These are phyloP conservation scores for Funneliformis geosporum DNA, from an alignment of 192 early-diverging fungal genomes.

Conservation along the genomic window DNA sequence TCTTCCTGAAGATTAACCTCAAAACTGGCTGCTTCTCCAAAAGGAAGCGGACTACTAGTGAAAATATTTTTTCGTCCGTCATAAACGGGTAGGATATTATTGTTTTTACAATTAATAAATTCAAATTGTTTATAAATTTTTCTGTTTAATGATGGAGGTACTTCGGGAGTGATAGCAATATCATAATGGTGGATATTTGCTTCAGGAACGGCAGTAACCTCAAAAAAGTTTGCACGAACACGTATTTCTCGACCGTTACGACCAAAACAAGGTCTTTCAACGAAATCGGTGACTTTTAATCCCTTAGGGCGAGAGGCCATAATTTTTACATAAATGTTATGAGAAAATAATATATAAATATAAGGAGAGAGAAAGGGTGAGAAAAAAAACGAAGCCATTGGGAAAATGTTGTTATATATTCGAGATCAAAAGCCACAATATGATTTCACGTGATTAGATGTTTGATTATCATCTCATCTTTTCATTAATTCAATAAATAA, in stretches of 20 bases:
- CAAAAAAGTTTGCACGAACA: constrained; percentile 78
- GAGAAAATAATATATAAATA: too few species aligned
- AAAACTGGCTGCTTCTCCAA: constrained; percentile 56
- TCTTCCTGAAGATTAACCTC: constrained; percentile 57
- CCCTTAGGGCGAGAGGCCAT: not conserved
- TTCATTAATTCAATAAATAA: too few species aligned
- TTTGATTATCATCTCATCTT: too few species aligned
- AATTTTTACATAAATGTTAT: not conserved
- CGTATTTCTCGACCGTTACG: constrained; percentile 42
- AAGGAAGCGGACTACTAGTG: constrained; percentile 55
- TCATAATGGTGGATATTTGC: constrained; percentile 87
- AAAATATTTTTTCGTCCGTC: constrained; percentile 84
- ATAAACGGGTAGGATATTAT: constrained; percentile 70
- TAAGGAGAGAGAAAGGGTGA: too few species aligned
- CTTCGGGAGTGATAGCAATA: constrained; percentile 75
- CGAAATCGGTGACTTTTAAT: constrained; percentile 45
- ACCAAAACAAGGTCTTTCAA: constrained; percentile 49
- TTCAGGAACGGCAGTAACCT: constrained; percentile 64
- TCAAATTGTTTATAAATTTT: constrained; percentile 72
- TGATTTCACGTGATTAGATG: too few species aligned
- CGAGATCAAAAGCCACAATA: too few species aligned
- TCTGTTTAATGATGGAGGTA: constrained; percentile 75
- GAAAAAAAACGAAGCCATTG: too few species aligned
- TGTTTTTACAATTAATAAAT: constrained; percentile 46
- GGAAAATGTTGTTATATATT: too few species aligned